These are phyloP conservation scores for Ceratocystis variospora DNA, from an alignment of 2,329 filamentous ascomycete genomes.

Conservation along the genomic window DNA sequence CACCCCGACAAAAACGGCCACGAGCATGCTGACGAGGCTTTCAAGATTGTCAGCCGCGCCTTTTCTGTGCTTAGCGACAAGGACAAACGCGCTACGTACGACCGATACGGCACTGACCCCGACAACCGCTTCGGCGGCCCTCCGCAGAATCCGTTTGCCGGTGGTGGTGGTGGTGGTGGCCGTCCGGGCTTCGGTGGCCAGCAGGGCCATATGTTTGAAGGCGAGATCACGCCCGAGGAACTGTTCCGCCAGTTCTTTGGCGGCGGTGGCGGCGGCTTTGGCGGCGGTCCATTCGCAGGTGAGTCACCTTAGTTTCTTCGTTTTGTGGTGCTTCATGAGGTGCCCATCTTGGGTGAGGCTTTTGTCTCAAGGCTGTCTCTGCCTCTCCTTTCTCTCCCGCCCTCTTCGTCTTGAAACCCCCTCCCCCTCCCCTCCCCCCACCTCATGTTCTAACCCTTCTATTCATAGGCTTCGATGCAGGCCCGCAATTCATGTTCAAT, in stretches of 20 bases:
- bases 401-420: background rate
- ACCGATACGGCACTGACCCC: constrained; percentile 81
- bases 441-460: background rate
- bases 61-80: constrained; percentile 88
- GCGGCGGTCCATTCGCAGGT: constrained; percentile 40
- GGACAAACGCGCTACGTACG: constrained; percentile 81
- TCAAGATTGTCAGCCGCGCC: constrained; percentile 92
- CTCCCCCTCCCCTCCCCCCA: background rate
- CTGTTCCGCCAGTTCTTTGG: constrained; percentile 96
- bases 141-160: constrained; percentile 44
- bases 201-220: constrained; percentile 55
- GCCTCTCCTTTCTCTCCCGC: background rate
- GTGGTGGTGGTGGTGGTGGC: constrained; percentile 25
- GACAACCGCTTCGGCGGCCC: constrained; percentile 67
- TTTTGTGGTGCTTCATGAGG: background rate
- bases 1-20: constrained; percentile 99
- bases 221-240: constrained; percentile 91
- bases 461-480: constrained; percentile 50
- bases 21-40: constrained; percentile 87
- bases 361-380: background rate
- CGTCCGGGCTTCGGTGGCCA: constrained; percentile 38
- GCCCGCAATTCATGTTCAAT: constrained; percentile 89
- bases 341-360: no score
- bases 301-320: constrained; percentile 20
- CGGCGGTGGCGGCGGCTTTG: constrained; percentile 57